Evolutionary conservation across 1,284 basidiomycete species (phyloP), one percentile per base, ranked within the genome.

Genomic region (Trichosporon coremiiforme): DNA sequence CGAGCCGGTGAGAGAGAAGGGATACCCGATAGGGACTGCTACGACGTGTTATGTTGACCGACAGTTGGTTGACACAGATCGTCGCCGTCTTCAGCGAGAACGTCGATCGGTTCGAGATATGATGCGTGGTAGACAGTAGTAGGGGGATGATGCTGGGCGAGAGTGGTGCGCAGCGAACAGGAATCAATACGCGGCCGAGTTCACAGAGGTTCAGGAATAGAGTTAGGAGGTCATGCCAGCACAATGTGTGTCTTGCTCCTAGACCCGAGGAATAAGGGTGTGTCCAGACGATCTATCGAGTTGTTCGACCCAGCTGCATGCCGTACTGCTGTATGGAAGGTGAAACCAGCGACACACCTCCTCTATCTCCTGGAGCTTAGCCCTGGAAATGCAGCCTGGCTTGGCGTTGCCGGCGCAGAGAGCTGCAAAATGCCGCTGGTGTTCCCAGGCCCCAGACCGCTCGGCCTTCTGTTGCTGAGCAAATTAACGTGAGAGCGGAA

Each of bases 341-440:
- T 53, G 47, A 53, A 53, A 53, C 47, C 20, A 53, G 47, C 47
- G 47, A 53, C 47, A 53, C 47, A 20, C 47, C 47, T 22, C 47
- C 20, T n/a, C 47, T 22, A 53, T 22, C 47, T 53, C 20, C 20
- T 53, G 47, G n/a, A 53, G 47, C 20, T 15, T 6, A 20, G 47
- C 20, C 47, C 47, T 8, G 47, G n/a, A 9, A n/a, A 3, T 53
- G 47, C 47, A 22, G 20, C 47, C 2, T 9, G n/a, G 4, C 47
- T 22, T 53, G 47, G 47, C 47, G 47, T 53, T 9, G 22, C 47
- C 20, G 47, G 20, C 47, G 20, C 47, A 53, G 7, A 53, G 47
- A 20, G 47, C 47, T 53, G 47, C 47, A 22, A 22, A 53, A 9
- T 22, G 47, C 47, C 47, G 47, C 47, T 45, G 47, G 47, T 10